Evolutionary conservation across 768 basidiomycete species (phyloP), one percentile per base, ranked within the genome.

Genomic region (Leucosporidium creatinivorum): DNA sequence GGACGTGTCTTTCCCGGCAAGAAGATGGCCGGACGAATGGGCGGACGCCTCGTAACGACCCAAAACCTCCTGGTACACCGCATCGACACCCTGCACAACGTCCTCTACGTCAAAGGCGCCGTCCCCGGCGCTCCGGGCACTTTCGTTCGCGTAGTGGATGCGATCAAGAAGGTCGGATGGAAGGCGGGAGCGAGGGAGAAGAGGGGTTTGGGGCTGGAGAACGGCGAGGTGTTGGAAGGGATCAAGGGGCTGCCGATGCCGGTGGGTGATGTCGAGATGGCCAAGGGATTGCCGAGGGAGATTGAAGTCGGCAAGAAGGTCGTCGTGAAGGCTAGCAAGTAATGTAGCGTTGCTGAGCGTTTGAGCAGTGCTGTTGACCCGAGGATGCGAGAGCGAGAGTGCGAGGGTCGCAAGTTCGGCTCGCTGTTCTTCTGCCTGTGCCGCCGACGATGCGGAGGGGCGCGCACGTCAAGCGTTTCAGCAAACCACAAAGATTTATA

Each of bases 1-100:
- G 96, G 96, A 57, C 86, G 96, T 75, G 83, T 97, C 8, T 92
- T 89, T 80, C 96, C 96, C 5, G 96, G 96, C 48, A 96, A 93
- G 81, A 98, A 97, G 82, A 97, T 96, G 94, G 86, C 94, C 15
- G 96, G 96, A 44, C 87, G 87, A 28, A 86, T 97, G 82, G 96
- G 96, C 59, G 88, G 86, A 64, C 82, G 85, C 69, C 86, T 87
- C 50, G 84, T 84, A 13, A 98, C 94, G 12, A 82, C 83, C 19
- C 92, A 94, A 75, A 98, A 97, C 76, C 85, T 98, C 30, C 79
- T 87, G 1, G 91, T 98, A 52, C 84, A 93, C 63, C 88, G 92
- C 26, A 84, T 99, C 67, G 96, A 99, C 81, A 85, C 85, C 26
- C 80, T 81, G 19, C 85, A 96, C 58, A 87, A 98, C 79, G 84